Evolutionary conservation across 495 filamentous ascomycete species (phyloP).

Genomic region (Neurospora sp.): DNA sequence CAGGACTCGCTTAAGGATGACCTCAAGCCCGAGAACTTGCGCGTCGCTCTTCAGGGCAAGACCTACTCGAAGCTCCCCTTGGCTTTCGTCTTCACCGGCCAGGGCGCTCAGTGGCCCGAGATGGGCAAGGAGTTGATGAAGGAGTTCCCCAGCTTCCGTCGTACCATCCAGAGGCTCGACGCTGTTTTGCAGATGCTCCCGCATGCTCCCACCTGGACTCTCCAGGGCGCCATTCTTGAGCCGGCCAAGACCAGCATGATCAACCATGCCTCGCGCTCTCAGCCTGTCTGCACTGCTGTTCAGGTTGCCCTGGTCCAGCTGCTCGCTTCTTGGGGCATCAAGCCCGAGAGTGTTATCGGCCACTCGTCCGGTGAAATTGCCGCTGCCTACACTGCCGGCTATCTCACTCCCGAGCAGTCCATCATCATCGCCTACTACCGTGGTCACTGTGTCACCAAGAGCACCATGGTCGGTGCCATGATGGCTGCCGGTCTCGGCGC

Average conservation of each 20-base stretch:
- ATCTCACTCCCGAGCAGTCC: constrained; percentile 29
- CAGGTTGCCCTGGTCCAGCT: constrained; percentile 45
- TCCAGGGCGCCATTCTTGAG: constrained; percentile 2
- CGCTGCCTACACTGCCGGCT: constrained; percentile 32
- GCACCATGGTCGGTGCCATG: constrained; percentile 29
- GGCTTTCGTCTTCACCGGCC: constrained; percentile 31
- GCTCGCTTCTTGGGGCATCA: constrained; percentile 35
- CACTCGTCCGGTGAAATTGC: constrained; percentile 56
- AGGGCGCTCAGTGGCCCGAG: constrained; percentile 35
- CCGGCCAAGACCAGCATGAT: constrained; percentile 21
- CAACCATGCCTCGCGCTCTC: constrained; percentile 26
- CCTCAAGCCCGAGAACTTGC: not conserved
- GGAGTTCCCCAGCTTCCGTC: constrained; percentile 13
- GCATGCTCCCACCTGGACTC: constrained; percentile 1
- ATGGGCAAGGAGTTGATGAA: constrained; percentile 39
- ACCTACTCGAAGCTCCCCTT: constrained; percentile 2
- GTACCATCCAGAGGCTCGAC: constrained; percentile 15
- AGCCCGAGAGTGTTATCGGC: constrained; percentile 39
- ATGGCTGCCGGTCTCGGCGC: constrained; percentile 30
- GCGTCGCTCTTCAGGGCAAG: not conserved
- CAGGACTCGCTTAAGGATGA: constrained; percentile 4
- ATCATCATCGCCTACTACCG: constrained; percentile 38
- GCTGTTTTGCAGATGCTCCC: not conserved
- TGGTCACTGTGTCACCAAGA: constrained; percentile 17
- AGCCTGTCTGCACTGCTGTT: constrained; percentile 36